These are phyloP conservation scores for Trichoderma harzianum DNA, from an alignment of 2,329 filamentous ascomycete genomes.

Conservation along the genomic window DNA sequence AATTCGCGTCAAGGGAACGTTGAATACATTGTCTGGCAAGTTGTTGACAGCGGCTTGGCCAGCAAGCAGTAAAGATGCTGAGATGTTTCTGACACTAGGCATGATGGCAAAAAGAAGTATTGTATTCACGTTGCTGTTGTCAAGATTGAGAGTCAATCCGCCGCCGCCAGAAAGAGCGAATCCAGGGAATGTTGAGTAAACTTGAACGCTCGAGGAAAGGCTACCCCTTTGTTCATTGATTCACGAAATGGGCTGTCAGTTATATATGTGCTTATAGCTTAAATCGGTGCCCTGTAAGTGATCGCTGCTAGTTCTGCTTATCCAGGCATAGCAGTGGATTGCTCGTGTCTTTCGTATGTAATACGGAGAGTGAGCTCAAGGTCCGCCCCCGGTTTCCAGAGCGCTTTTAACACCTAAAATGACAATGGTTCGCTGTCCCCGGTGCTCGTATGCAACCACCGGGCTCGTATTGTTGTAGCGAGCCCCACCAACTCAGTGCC, in stretches of 20 bases:
- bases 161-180: background rate
- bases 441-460: background rate
- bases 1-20: background rate
- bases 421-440: background rate
- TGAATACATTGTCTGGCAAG: background rate
- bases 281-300: background rate
- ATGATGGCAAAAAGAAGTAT: background rate
- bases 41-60: background rate
- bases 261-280: background rate
- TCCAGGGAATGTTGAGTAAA: background rate
- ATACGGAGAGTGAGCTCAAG: background rate
- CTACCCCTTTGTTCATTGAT: background rate
- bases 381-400: background rate
- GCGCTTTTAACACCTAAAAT: background rate
- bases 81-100: background rate
- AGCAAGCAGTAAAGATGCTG: background rate
- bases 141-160: background rate
- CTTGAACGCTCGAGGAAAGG: background rate
- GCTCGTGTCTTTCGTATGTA: background rate
- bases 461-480: background rate
- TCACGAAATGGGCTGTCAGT: background rate
- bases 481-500: background rate
- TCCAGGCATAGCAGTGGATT: background rate
- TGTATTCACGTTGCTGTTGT: background rate
- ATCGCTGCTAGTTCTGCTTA: background rate